phyloP scores from a whole-genome alignment of 2,329 filamentous ascomycete species.

The Stagonosporopsis rhizophila region DNA sequence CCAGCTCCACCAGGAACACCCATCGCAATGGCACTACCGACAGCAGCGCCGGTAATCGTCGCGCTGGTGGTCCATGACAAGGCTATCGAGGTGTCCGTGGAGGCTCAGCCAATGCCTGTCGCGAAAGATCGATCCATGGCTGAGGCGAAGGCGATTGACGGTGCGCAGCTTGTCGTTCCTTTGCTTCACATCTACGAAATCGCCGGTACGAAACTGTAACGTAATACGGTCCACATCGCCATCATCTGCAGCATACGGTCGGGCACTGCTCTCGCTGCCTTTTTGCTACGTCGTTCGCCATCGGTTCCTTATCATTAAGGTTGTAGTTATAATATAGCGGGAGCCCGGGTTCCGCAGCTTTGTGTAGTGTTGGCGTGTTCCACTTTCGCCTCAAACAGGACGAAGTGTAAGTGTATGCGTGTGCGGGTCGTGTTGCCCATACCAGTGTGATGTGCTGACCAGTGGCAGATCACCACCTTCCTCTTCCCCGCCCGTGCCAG shows the following conservation, averaged over 20 bases:
- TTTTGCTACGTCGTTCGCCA: background rate
- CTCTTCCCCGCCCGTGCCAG: slow-evolving; percentile 45
- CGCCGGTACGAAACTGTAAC: background rate
- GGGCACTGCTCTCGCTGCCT: background rate
- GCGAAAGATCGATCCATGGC: background rate
- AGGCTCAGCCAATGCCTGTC: background rate
- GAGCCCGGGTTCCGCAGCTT: background rate
- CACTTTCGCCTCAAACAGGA: background rate
- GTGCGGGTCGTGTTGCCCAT: background rate
- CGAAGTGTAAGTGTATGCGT: background rate
- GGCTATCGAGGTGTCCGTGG: background rate
- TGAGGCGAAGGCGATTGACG: no score
- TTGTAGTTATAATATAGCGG: background rate
- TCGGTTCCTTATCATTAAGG: background rate
- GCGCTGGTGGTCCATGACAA: no score
- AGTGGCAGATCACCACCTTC: slow-evolving; percentile 36
- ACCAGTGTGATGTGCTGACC: background rate
- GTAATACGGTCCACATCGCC: background rate
- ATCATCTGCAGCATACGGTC: background rate
- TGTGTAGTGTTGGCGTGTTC: background rate
- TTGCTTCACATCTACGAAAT: background rate
- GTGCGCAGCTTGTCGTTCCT: background rate
- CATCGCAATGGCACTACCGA: no score
- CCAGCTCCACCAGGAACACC: no score
- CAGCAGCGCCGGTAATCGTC: no score